Base-by-base conservation (phyloP, 2,329 filamentous ascomycete genomes). In the Verticillium klebahnii region DNA sequence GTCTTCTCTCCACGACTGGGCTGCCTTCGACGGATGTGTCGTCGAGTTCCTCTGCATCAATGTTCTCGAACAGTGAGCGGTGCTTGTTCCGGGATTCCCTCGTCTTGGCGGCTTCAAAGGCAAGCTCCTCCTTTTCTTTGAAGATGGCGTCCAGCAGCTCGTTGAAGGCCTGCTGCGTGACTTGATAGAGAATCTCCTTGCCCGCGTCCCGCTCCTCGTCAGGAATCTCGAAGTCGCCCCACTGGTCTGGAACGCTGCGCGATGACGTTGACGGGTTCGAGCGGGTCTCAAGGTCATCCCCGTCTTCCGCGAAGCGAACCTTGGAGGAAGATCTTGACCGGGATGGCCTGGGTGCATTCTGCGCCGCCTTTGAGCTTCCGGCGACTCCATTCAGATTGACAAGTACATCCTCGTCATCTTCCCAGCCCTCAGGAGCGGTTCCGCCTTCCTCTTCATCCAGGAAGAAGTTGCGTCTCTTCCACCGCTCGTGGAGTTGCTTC, bases 91-190 rank as follows among this genome's bases (percentile, higher is more conserved):
- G 85, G 61, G 86, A 80, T 11, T 78, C 77, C 64, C 84, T 85
- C 0, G 89, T 91, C 57, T 83, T 80, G 9, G 85, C 83, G 12
- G 88, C 88, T 60, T 86, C 82, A 63, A 95, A 77, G 1, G 92
- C 88, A 19, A 91, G 73, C 65, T 93, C 88, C 73, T 98, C 94
- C 66, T 89, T 89, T 5, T 84, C 81, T 67, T 89, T 89, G 78
- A 99, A 99, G 0, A 99, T 81, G 1, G 88, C 84, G 70, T 98
- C 92, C 0, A 99, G 84, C 2, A 98, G 80, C 75, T 98, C 93
- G 70, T 98, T 97, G 77, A 97, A 92, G 0, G 92, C 90, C 74
- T 97, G 90, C 73, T 97, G 93, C 0, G 92, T 93, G 36, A 96
- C 88, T 72, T 97, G 91, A 70, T 96, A 97, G 1, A 98, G 79